phyloP scores from a whole-genome alignment of 345 rosid genomes.

The Ailanthus altissimus region DNA sequence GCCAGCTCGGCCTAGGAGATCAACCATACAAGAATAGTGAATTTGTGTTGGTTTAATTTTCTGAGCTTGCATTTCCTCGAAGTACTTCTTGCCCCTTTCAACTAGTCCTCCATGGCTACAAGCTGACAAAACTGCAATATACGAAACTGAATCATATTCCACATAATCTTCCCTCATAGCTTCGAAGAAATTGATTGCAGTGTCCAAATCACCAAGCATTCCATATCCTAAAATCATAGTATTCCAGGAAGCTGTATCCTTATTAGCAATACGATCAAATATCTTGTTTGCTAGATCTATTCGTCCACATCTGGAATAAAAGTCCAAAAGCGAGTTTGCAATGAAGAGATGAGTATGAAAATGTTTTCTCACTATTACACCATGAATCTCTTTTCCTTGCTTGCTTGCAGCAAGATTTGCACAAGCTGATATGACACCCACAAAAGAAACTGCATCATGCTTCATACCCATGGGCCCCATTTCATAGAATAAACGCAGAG shows the following conservation, averaged over 20 bases:
- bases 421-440: constrained; percentile 61
- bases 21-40: constrained; percentile 62
- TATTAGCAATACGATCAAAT: constrained; percentile 35
- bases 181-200: constrained; percentile 43
- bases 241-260: constrained; percentile 55
- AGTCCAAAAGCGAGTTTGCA: constrained; percentile 54
- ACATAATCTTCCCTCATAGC: constrained; percentile 40
- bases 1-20: constrained; percentile 57
- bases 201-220: constrained; percentile 42
- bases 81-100: constrained; percentile 45
- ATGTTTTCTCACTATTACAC: constrained; percentile 35
- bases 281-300: constrained; percentile 42
- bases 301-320: constrained; percentile 47
- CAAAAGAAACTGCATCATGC: constrained; percentile 58
- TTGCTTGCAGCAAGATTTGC: constrained; percentile 45
- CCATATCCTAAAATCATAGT: constrained; percentile 51
- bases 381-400: constrained; percentile 58
- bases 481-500: constrained; percentile 51
- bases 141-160: constrained; percentile 46
- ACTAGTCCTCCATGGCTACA: constrained; percentile 57
- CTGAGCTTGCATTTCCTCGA: constrained; percentile 36
- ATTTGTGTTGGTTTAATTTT: constrained; percentile 37
- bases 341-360: constrained; percentile 43
- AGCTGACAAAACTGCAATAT: constrained; percentile 47
- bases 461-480: constrained; percentile 49